Evolutionary conservation across 2,329 filamentous ascomycete species (phyloP), one percentile per base, ranked within the genome.

Genomic region (Bipolaris gigantea): DNA sequence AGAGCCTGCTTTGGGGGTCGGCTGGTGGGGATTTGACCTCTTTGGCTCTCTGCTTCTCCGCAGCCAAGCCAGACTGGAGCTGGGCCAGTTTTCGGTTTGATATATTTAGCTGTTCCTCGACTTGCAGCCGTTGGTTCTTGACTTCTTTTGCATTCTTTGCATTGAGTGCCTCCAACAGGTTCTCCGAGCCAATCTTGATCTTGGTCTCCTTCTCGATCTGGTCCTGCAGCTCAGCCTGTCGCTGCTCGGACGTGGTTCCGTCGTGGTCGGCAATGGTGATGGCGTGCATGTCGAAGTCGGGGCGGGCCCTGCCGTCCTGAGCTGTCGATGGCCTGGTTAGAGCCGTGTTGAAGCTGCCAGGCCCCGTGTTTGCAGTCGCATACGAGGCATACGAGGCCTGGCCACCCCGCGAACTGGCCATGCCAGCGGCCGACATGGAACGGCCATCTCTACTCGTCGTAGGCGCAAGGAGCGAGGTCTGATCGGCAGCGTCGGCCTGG

Each of bases 151-250:
- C 89, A 74, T 96, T 97, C 76, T 99, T 99, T 40, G 87, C 84
- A 73, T 97, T 91, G 61, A 99, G 79, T 11, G 94, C 94, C 78
- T 99, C 94, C 35, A 99, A 81, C 84, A 99, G 87, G 73, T 99
- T 99, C 79, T 99, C 94, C 53, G 93, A 97, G 18, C 94, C 94
- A 67, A 93, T 89, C 75, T 96, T 97, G 72, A 99, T 97, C 80
- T 97, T 97, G 78, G 92, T 87, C 77, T 99, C 95, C 68, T 95
- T 93, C 63, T 92, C 93, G 60, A 99, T 88, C 69, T 88, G 85
- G 65, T 97, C 92, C 67, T 89, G 87, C 59, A 97, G 82, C 47
- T 85, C 81, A 19, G 86, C 83, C 66, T 96, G 85, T 36, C 86
- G 83, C 74, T 91, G 86, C 72, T 96, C 91, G 13, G 86, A 82